Evolutionary conservation across 148 eudicot species (phyloP).

Genomic region (Selenicereus undatus): DNA sequence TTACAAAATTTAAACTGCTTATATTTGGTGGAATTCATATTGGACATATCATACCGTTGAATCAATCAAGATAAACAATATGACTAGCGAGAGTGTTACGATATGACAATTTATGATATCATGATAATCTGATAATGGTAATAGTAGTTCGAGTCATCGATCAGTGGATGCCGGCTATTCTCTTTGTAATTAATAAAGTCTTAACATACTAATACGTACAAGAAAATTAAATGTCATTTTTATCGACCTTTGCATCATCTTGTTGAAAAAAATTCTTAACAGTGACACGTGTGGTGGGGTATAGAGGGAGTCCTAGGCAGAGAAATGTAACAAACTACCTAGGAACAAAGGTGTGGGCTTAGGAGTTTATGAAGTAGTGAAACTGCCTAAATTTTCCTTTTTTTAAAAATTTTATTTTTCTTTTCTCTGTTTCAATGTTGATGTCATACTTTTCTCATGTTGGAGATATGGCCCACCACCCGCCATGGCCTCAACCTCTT

Average conservation of each 20-base stretch:
- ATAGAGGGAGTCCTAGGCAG: conserved; percentile 20
- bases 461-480: conserved; percentile 28
- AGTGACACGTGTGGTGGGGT: not conserved
- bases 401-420: too few relatives aligned
- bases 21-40: too few relatives aligned
- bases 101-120: too few relatives aligned
- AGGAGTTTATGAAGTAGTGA: conserved; percentile 12
- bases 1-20: too few relatives aligned
- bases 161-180: too few relatives aligned
- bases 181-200: not conserved
- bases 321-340: conserved; percentile 29
- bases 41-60: too few relatives aligned
- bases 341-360: conserved; percentile 17
- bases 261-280: not conserved
- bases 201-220: not conserved
- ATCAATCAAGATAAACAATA: too few relatives aligned
- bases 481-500: conserved; percentile 25
- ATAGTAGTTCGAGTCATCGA: too few relatives aligned
- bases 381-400: not conserved
- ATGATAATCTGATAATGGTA: too few relatives aligned
- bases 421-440: conserved; percentile 13
- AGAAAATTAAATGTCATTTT: too few relatives aligned
- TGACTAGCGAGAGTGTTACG: too few relatives aligned
- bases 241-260: not conserved
- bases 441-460: conserved; percentile 42